Evolutionary conservation across 768 basidiomycete genomes (phyloP), one percentile per base, ranked within the genome.

Genomic region (Thelephora aurantiotincta): DNA sequence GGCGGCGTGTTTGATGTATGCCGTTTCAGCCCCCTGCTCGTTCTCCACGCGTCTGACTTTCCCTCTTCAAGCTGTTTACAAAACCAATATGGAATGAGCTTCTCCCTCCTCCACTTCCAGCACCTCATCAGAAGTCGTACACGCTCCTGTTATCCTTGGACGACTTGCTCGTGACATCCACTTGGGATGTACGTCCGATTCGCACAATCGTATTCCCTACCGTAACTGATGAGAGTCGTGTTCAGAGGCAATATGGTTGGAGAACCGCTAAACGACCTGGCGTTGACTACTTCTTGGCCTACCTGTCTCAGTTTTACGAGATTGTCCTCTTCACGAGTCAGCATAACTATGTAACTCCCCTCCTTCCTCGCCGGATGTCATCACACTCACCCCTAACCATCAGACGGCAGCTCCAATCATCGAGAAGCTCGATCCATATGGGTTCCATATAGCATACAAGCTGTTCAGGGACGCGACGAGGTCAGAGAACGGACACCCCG

Each of bases 261-360:
- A 73, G 90, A 54, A 97, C 94, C 2, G 94, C 93, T 5, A 99
- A 98, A 66, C 80, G 96, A 33, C 94, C 96, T 1, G 96, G 96
- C 3, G 87, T 92, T 13, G 96, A 99, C 60, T 98, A 99, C 66
- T 99, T 99, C 75, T 72, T 99, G 33, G 93, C 78, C 22, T 99
- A 99, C 62, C 77, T 99, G 43, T 89, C 91, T 0, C 94, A 97
- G 59, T 99, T 98, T 68, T 99, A 91, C 61, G 96, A 99, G 69
- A 78, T 98, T 49, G 94, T 98, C 33, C 71, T 99, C 47, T 99
- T 98, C 68, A 98, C 93, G 9, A 74, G 80, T 14, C 90, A 94
- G 65, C 76, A 86, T 48, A 71, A 75, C 57, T 97, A 94, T 63
- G 93, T 94, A 54, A n/a, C 20, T 35, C 2, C 37, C 44, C 43